These are phyloP conservation scores for Oryza glaberrima DNA, from an alignment of 176 grass and related monocot genomes.

Conservation along the genomic window DNA sequence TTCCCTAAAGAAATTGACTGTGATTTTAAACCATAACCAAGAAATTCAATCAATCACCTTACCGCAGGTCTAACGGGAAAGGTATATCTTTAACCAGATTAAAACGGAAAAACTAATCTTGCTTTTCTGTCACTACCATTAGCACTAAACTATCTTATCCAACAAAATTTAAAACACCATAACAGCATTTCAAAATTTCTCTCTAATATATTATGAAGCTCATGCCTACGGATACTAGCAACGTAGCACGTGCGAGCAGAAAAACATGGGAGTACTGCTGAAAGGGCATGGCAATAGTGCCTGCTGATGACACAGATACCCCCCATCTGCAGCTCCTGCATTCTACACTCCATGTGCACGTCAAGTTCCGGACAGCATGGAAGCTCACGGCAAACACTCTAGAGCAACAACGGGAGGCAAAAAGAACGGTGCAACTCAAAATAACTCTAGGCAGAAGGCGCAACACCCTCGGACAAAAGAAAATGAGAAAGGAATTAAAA, in stretches of 20 bases:
- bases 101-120: not conserved
- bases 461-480: conserved; percentile 49
- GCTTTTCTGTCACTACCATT: not conserved
- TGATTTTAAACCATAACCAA: not conserved
- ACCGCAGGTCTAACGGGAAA: not conserved
- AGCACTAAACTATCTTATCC: not conserved
- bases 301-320: conserved; percentile 25
- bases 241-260: conserved; percentile 17
- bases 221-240: not conserved
- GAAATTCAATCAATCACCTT: not conserved
- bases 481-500: conserved; percentile 50
- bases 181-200: not conserved
- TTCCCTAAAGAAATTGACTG: not conserved
- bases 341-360: conserved; percentile 35
- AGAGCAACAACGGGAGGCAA: conserved; percentile 34
- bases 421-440: conserved; percentile 63
- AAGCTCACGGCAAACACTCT: conserved; percentile 43
- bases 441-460: conserved; percentile 44
- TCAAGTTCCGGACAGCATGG: not conserved
- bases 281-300: not conserved
- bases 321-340: conserved; percentile 39
- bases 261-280: not conserved
- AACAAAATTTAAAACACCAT: conserved; percentile 9
- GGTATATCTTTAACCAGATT: not conserved
- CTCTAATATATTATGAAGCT: not conserved